Base-by-base conservation (phyloP, 2,329 filamentous ascomycete species). In the Stagonosporopsis tanaceti region DNA sequence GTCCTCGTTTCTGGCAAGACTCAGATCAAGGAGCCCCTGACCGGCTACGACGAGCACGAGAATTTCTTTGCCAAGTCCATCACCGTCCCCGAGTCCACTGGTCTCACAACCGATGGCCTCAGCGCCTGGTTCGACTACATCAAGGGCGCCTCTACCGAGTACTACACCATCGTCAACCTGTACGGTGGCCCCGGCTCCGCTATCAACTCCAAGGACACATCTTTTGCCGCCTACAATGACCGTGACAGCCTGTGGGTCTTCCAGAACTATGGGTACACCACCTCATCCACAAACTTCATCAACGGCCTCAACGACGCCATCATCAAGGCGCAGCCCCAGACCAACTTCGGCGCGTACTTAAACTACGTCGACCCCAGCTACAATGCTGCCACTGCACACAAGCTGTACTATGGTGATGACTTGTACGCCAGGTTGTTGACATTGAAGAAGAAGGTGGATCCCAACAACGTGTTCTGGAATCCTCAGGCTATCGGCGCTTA, bases 301-400 rank as follows among this genome's bases (percentile, higher is more conserved):
- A 74, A 81, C 34, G 76, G 77, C 47, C 77, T 81, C 67, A 77
- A 79, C 59, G 70, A 76, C 9, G 74, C 71, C 6, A 70, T 80
- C 46, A 74, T 70, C 28, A 65, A 71, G 12, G 69, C 67, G n/a
- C 72, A 78, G 69, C 69, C 71, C 12, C 63, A 75, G 34, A 75
- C 71, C 1, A 63, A 72, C 7, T 82, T 81, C 70, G 81, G 80
- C 17, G 80, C 80, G 55, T 85, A 85, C 60, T 73, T 81, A 62
- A 85, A 85, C 74, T 85, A 85, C 50, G 78, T 82, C 4, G 83
- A 85, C 63, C 78, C 82, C 0, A 77, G 72, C 40, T 74, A 84
- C 55, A 75, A 76, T 65, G 74, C 78, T n/a, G 74, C 74, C 2
- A 76, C 76, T n/a, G 83, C 83, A 2, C 79, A 82, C 60, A 67